A percentile compares a stretch with the other conserved stretches of the same genome.
These are phyloP conservation scores for Pyrenochaeta sp. DNA, from an alignment of 2,329 filamentous ascomycete species.

Conservation along the genomic window DNA sequence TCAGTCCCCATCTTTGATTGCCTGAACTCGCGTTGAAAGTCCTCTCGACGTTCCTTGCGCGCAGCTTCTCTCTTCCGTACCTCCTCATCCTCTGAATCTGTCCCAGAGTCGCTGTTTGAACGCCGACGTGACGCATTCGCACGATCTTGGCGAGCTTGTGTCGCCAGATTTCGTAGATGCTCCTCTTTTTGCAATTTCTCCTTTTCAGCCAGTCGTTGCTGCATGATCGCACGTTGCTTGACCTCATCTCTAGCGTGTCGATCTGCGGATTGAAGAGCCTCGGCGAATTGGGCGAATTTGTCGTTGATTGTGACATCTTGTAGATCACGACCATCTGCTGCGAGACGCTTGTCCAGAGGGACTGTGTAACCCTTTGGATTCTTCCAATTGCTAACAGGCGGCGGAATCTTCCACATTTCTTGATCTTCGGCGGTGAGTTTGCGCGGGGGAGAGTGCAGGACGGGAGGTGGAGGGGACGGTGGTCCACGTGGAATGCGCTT, in stretches of 20 bases:
- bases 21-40: conserved; percentile 87
- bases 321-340: conserved; percentile 88
- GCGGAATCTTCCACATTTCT: conserved; percentile 91
- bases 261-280: conserved; percentile 93
- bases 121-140: conserved; percentile 54
- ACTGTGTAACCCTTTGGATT: conserved; percentile 99
- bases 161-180: conserved; percentile 82
- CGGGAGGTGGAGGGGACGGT: conserved; percentile 87
- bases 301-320: conserved; percentile 98
- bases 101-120: conserved; percentile 52
- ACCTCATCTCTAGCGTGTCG: conserved; percentile 95
- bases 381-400: conserved; percentile 98
- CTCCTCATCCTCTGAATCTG: conserved; percentile 69
- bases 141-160: conserved; percentile 88
- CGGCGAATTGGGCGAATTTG: conserved; percentile 95
- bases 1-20: conserved; percentile 97
- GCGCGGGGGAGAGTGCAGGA: conserved; percentile 92
- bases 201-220: conserved; percentile 94
- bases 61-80: conserved; percentile 78
- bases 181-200: conserved; percentile 96
- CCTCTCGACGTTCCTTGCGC: conserved; percentile 77
- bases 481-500: conserved; percentile 96
- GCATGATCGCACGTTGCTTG: conserved; percentile 89
- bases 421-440: conserved; percentile 97
- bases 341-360: conserved; percentile 91